A percentile compares a stretch with the other conserved stretches of the same genome.
Evolutionary conservation across 305 asterid species (phyloP).

Genomic region (Galium porrigens): DNA sequence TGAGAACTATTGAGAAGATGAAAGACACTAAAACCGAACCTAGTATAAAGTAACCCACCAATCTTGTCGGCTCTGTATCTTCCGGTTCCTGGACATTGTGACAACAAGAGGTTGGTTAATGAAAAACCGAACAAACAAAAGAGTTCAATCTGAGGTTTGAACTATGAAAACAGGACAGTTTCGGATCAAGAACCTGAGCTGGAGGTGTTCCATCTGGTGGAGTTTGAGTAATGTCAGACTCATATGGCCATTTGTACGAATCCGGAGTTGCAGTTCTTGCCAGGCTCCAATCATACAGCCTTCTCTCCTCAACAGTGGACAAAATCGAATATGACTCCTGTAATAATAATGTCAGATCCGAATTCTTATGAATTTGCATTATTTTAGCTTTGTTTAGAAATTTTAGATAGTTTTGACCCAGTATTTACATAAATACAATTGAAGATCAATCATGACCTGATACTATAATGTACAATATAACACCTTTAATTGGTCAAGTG

Average conservation of each 20-base stretch:
- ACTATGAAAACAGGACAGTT: not conserved
- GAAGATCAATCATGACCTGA: not conserved
- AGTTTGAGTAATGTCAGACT: conserved; percentile 43
- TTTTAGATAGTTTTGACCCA: not conserved
- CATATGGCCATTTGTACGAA: conserved; percentile 51
- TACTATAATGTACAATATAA: not conserved
- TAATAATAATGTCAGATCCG: not conserved
- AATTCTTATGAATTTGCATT: too few relatives aligned
- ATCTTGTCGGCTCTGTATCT: conserved; percentile 49
- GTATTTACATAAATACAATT: not conserved
- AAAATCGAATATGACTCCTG: conserved; percentile 49
- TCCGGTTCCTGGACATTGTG: conserved; percentile 41
- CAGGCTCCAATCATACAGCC: conserved; percentile 75
- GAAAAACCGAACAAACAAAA: not conserved
- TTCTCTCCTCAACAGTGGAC: conserved; percentile 48
- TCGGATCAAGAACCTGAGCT: conserved; percentile 32
- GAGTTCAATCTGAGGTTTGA: not conserved
- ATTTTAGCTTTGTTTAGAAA: not conserved
- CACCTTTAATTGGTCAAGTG: conserved; percentile 38
- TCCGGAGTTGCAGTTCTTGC: conserved; percentile 43
- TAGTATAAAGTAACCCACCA: conserved; percentile 41
- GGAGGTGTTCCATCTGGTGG: conserved; percentile 34
- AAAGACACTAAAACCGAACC: conserved; percentile 38
- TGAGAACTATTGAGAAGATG: conserved; percentile 29
- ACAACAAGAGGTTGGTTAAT: not conserved